Conservation (phyloP, 345 rosid species). For the Eucalyptus polybractea region DNA sequence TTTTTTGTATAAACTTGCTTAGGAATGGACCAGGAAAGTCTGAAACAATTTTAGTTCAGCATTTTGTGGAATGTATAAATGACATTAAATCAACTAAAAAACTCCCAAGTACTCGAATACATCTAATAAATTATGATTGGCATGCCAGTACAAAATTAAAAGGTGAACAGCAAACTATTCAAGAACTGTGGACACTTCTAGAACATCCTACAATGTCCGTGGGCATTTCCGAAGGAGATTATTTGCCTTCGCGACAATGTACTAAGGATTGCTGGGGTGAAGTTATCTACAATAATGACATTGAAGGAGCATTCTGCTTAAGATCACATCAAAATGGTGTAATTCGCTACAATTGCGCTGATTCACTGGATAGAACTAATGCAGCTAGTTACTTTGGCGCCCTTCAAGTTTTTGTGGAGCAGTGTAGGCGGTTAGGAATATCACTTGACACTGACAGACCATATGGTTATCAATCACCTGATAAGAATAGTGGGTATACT, state of each 20-base stretch:
- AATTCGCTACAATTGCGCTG: slow-evolving; percentile 93
- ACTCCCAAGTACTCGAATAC: slow-evolving; percentile 61
- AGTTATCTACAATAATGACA: slow-evolving; percentile 57
- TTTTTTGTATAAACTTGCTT: slow-evolving; percentile 79
- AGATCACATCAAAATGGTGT: slow-evolving; percentile 95
- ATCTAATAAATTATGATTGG: slow-evolving; percentile 86
- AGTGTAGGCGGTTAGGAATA: slow-evolving; percentile 75
- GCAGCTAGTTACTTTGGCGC: slow-evolving; percentile 96
- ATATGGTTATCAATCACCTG: slow-evolving; percentile 47
- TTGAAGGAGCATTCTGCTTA: slow-evolving; percentile 87
- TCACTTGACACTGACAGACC: slow-evolving; percentile 80
- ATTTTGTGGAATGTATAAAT: slow-evolving; percentile 80
- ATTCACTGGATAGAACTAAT: slow-evolving; percentile 95
- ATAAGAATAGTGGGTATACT: slow-evolving; percentile 46
- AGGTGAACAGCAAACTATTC: slow-evolving; percentile 90
- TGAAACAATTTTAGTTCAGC: slow-evolving; percentile 83
- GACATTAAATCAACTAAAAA: slow-evolving; percentile 52
- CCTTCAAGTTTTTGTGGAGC: slow-evolving; percentile 93
- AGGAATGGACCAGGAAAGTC: slow-evolving; percentile 87
- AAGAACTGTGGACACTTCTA: slow-evolving; percentile 80
- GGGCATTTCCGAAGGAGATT: slow-evolving; percentile 90
- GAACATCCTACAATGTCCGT: slow-evolving; percentile 59
- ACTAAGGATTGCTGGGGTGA: slow-evolving; percentile 92
- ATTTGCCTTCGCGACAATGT: slow-evolving; percentile 63
- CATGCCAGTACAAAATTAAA: slow-evolving; percentile 68